These are phyloP conservation scores for Mycena crocata DNA, from an alignment of 768 basidiomycete species.

Conservation along the genomic window DNA sequence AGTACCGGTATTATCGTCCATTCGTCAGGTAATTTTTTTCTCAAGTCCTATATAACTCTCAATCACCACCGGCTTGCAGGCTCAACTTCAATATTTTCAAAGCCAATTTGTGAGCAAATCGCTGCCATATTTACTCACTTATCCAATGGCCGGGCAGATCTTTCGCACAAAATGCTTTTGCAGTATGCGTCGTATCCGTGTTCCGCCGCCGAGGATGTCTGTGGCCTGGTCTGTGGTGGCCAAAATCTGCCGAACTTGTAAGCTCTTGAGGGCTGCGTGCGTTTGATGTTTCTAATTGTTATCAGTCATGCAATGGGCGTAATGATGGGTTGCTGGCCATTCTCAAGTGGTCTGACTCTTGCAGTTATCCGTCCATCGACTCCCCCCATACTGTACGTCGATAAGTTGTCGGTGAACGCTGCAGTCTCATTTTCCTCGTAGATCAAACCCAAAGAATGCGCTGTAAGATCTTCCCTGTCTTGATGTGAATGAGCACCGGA, in stretches of 20 bases:
- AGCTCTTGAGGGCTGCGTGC: not conserved
- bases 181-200: slow-evolving; percentile 5
- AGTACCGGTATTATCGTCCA: slow-evolving; percentile 12
- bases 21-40: not conserved
- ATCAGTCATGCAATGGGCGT: slow-evolving; percentile 2
- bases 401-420: not conserved
- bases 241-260: slow-evolving; percentile 20
- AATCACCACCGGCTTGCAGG: not conserved
- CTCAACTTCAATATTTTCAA: slow-evolving; percentile 17
- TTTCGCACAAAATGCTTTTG: slow-evolving; percentile 14
- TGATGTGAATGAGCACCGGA: not conserved
- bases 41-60: too few species aligned
- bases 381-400: not conserved
- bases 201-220: slow-evolving; percentile 4
- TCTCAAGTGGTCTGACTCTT: not conserved
- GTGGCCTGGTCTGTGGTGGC: not conserved
- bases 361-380: not conserved
- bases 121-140: not conserved
- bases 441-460: slow-evolving; percentile 1
- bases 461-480: not conserved
- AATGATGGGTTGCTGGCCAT: not conserved
- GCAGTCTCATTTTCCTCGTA: not conserved
- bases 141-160: not conserved
- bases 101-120: slow-evolving; percentile 10
- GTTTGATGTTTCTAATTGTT: not conserved